phyloP scores from a whole-genome alignment of 202 grass and related monocot genomes.

The Panicum hallii region DNA sequence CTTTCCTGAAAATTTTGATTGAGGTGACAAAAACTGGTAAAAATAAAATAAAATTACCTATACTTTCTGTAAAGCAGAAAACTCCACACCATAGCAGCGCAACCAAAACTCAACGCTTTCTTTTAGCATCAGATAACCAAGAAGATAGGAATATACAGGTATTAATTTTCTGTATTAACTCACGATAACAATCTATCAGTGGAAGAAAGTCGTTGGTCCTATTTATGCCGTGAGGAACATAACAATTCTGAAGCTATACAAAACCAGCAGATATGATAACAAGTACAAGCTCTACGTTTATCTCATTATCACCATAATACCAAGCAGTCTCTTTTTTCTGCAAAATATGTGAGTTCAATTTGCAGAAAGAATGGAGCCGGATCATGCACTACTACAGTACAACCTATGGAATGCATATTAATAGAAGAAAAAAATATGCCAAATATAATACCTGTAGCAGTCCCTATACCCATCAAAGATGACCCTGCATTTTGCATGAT shows the following conservation, averaged over 20 bases:
- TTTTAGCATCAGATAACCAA: not conserved
- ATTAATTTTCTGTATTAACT: constrained; percentile 8
- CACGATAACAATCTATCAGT: constrained; percentile 20
- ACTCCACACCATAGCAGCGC: not conserved
- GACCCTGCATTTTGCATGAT: constrained; percentile 91
- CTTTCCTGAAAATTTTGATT: constrained; percentile 65
- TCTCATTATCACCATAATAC: not conserved
- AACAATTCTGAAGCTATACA: constrained; percentile 16
- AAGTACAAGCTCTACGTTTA: constrained; percentile 9
- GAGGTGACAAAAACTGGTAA: constrained; percentile 15
- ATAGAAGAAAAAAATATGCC: not conserved
- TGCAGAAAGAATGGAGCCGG: constrained; percentile 2
- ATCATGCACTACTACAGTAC: not conserved
- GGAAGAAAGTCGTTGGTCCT: not conserved
- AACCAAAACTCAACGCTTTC: not conserved
- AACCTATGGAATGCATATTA: not conserved
- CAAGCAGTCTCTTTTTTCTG: constrained; percentile 27
- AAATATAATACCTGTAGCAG: constrained; percentile 76
- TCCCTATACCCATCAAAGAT: constrained; percentile 93
- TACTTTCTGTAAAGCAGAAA: constrained; percentile 15
- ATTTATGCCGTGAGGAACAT: constrained; percentile 1
- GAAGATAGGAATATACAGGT: not conserved
- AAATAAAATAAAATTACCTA: constrained; percentile 8
- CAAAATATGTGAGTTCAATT: constrained; percentile 16
- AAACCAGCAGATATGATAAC: constrained; percentile 19